Conservation (phyloP, 345 rosid species). For the Populus ilicifolia region DNA sequence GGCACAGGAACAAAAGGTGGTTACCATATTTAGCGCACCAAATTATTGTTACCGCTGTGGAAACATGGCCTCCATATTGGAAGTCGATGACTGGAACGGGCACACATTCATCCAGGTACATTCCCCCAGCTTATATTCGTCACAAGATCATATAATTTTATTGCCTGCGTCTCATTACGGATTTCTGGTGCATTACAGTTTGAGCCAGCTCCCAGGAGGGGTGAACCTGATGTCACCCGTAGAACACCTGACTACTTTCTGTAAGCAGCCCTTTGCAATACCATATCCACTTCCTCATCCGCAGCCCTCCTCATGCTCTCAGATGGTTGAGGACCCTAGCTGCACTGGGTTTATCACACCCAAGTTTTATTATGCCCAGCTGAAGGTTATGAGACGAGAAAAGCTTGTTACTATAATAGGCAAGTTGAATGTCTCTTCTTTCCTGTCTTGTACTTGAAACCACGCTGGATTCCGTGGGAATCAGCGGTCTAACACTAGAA, state of each 20-base stretch:
- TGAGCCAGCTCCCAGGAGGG: conserved; percentile 97
- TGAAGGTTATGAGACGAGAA: neutral
- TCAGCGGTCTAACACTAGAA: neutral
- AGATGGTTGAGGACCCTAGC: neutral
- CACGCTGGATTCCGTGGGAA: neutral
- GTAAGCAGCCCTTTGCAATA: neutral
- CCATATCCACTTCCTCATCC: neutral
- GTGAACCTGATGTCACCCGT: conserved; percentile 91
- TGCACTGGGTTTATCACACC: neutral
- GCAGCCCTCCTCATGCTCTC: neutral
- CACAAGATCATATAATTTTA: too few species aligned
- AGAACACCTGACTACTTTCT: conserved; percentile 94
- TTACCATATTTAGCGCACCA: conserved; percentile 92
- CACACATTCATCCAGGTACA: conserved; percentile 93
- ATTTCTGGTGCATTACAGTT: conserved; percentile 44
- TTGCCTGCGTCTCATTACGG: neutral
- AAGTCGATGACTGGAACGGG: conserved; percentile 86
- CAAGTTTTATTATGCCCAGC: neutral
- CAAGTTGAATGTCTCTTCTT: neutral
- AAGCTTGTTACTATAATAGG: neutral
- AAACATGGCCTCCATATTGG: conserved; percentile 92
- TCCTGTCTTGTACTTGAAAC: neutral
- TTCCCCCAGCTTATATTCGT: neutral
- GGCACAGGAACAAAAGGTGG: conserved; percentile 89
- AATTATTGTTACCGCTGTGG: conserved; percentile 98